phyloP scores from a whole-genome alignment of 2,329 filamentous ascomycete species.

The Aspergillus ruber region DNA sequence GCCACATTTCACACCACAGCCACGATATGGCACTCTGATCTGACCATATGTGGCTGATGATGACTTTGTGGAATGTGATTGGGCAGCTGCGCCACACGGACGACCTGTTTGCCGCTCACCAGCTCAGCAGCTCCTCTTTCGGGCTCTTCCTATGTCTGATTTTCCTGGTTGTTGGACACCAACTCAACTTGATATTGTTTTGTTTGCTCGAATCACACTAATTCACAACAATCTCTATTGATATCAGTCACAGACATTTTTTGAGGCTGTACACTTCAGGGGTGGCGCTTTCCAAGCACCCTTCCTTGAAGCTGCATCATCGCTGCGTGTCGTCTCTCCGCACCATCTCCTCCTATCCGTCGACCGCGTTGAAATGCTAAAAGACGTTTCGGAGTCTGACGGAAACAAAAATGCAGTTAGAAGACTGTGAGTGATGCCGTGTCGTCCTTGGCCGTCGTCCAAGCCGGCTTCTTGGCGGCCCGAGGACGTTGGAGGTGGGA shows the following conservation, averaged over 20 bases:
- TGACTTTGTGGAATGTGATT: not conserved
- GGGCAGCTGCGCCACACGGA: constrained; percentile 6
- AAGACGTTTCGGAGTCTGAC: constrained; percentile 59
- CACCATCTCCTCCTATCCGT: constrained; percentile 12
- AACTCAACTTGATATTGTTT: not conserved
- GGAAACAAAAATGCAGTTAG: constrained; percentile 73
- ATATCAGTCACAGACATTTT: not conserved
- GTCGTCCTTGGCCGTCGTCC: not conserved
- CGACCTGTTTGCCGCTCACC: not conserved
- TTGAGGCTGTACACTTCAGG: constrained; percentile 15
- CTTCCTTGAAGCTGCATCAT: constrained; percentile 21
- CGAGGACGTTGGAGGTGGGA: not conserved
- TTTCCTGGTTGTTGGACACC: not conserved
- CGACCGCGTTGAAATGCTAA: constrained; percentile 52
- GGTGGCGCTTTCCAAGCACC: constrained; percentile 20
- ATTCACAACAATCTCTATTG: constrained; percentile 1
- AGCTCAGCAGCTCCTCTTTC: constrained; percentile 1
- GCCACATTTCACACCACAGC: not conserved
- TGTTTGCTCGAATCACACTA: not conserved
- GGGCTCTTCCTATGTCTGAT: not conserved
- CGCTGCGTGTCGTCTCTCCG: constrained; percentile 12
- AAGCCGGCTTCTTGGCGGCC: not conserved
- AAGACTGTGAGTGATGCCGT: constrained; percentile 64
- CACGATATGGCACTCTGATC: constrained; percentile 8
- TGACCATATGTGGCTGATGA: not conserved